These are phyloP conservation scores for Debaryomycetaceae sp. DNA, from an alignment of 1,139 yeast species.

Conservation along the genomic window DNA sequence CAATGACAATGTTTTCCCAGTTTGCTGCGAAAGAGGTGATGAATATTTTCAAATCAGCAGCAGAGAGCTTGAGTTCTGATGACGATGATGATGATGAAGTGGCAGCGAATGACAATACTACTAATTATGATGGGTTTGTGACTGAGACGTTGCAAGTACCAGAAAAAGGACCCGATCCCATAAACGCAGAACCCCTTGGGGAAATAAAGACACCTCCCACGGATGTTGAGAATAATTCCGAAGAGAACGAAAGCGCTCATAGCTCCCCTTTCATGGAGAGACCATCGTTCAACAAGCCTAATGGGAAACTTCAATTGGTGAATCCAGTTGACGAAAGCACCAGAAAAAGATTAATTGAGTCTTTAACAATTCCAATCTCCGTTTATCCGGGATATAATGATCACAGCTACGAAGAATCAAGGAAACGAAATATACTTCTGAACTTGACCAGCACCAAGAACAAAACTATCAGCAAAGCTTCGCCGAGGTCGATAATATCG, in stretches of 20 bases:
- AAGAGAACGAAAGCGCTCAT: slow-evolving; percentile 11
- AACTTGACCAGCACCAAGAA: slow-evolving; percentile 33
- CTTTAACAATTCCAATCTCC: slow-evolving; percentile 22
- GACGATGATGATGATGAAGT: slow-evolving; percentile 20
- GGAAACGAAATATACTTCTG: slow-evolving; percentile 30
- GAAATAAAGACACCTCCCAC: slow-evolving; percentile 29
- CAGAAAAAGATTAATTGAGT: slow-evolving; percentile 21
- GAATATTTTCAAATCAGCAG: slow-evolving; percentile 71
- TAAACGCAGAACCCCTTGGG: slow-evolving; percentile 1
- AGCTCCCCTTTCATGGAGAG: slow-evolving; percentile 51
- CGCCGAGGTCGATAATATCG: slow-evolving; percentile 42
- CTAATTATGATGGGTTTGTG: slow-evolving; percentile 48
- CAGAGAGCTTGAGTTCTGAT: slow-evolving; percentile 27
- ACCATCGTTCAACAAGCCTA: slow-evolving; percentile 18
- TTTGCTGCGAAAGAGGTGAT: slow-evolving; percentile 74
- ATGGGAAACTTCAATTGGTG: slow-evolving; percentile 6
- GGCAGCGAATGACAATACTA: slow-evolving; percentile 27
- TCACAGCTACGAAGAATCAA: slow-evolving; percentile 11
- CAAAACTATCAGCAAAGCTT: slow-evolving; percentile 33
- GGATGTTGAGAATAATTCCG: slow-evolving; percentile 21
- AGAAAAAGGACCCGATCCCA: background rate
- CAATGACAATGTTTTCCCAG: slow-evolving; percentile 72
- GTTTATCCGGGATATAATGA: slow-evolving; percentile 29
- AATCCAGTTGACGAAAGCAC: slow-evolving; percentile 29
- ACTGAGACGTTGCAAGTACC: slow-evolving; percentile 43